These are phyloP conservation scores for Cordyceps farinosa DNA, from an alignment of 2,329 filamentous ascomycete species.

Conservation along the genomic window DNA sequence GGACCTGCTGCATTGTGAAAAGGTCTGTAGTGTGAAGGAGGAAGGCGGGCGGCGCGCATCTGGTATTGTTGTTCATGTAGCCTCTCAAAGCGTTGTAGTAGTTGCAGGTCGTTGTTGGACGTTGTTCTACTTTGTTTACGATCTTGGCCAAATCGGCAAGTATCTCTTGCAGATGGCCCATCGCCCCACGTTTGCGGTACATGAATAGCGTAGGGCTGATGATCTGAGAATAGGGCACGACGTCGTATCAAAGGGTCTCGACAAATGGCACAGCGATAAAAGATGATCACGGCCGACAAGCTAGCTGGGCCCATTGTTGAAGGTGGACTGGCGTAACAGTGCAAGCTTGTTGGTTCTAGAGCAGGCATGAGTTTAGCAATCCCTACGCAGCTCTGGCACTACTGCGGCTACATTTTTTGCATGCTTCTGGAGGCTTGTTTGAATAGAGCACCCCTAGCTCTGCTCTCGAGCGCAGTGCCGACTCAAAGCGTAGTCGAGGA, in stretches of 20 bases:
- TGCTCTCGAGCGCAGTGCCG: too few species aligned
- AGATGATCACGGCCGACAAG: background rate
- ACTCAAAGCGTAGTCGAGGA: background rate
- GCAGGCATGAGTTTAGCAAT: too few species aligned
- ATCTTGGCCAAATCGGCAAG: slow-evolving; percentile 1
- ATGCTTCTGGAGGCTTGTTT: too few species aligned
- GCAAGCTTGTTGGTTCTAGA: too few species aligned
- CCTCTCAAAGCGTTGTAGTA: background rate
- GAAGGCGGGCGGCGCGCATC: too few species aligned
- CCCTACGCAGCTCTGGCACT: too few species aligned
- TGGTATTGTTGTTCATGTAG: background rate
- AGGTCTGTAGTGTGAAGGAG: background rate
- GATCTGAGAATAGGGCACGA: background rate
- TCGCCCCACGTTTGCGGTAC: background rate
- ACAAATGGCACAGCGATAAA: background rate
- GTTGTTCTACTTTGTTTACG: background rate
- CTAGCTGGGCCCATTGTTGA: background rate
- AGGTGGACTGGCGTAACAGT: too few species aligned
- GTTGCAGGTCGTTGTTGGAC: background rate
- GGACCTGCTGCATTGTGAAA: background rate
- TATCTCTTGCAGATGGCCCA: background rate
- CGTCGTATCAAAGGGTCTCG: background rate
- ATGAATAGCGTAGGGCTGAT: background rate
- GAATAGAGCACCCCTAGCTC: background rate
- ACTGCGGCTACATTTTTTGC: too few species aligned